phyloP scores from a whole-genome alignment of 1,284 basidiomycete genomes.

The Stereum hirsutum region DNA sequence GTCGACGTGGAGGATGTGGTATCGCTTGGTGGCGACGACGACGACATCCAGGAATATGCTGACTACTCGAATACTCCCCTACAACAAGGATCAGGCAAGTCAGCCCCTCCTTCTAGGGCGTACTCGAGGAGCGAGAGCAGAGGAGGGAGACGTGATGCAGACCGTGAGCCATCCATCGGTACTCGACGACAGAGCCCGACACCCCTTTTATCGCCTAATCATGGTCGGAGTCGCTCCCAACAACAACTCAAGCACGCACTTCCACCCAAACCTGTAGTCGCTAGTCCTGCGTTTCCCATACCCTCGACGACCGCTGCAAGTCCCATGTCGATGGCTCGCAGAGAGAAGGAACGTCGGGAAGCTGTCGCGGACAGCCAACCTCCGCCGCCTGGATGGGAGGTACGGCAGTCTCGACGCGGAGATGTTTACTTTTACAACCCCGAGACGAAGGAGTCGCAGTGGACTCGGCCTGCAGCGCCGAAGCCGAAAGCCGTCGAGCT shows the following conservation, averaged over 20 bases:
- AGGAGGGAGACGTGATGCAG: too few relatives aligned
- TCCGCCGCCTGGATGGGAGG: conserved; percentile 56
- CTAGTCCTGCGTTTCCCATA: conserved; percentile 36
- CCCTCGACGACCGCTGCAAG: conserved; percentile 51
- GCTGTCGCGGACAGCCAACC: conserved; percentile 23
- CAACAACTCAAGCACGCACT: conserved; percentile 46
- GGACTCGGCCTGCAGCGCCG: conserved; percentile 38
- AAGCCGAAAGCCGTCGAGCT: conserved; percentile 16
- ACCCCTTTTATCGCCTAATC: conserved; percentile 22
- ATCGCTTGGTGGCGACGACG: conserved; percentile 64
- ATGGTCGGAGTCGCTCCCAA: conserved; percentile 22
- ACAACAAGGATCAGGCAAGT: conserved; percentile 7
- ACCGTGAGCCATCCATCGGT: too few relatives aligned
- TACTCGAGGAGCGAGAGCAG: conserved; percentile 12
- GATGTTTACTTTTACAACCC: conserved; percentile 52
- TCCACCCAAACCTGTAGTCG: conserved; percentile 59
- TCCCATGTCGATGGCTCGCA: conserved; percentile 24
- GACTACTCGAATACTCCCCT: conserved; percentile 21
- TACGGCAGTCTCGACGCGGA: conserved; percentile 36
- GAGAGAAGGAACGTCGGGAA: conserved; percentile 27
- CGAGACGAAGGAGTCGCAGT: conserved; percentile 48
- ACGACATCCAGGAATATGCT: conserved; percentile 35
- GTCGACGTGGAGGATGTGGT: conserved; percentile 61
- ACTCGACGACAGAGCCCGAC: too few relatives aligned
- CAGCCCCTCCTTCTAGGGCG: conserved; percentile 7